Base-by-base conservation (phyloP, 208 protist genomes). In the Vickermania ingenoplastis region DNA sequence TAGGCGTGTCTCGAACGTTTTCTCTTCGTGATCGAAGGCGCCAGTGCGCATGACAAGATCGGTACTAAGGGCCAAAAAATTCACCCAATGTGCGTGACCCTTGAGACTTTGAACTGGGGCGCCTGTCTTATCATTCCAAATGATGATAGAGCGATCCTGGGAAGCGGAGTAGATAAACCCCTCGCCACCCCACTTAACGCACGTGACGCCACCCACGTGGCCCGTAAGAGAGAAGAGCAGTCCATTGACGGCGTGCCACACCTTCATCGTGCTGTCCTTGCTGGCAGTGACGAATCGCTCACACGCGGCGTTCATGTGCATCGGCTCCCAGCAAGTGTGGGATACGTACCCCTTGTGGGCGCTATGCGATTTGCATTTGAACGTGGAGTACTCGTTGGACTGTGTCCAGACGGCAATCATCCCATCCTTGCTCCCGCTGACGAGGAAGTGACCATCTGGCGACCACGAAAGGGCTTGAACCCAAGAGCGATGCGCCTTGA, bases 41-140 rank as follows among this genome's bases (percentile, higher is more conserved):
- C 98, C 97, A 31, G 91, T 97, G 45, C 97, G 66, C 4, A 98
- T 84, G 52, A 96, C 94, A 53, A 97, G 96, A 67, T 99, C 98
- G 11, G 97, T 99, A 75, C 89, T 98, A 21, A 99, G 79, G 14
- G 97, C 88, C 21, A 99, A 57, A 41, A 91, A 91, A 70, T 99
- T 99, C n/a, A 99, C 97, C 98, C 98, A 99, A 74, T 99, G 98
- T 0, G 87, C 97, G 74, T 99, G 98, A n/a, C 97, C 97, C 3
- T 81, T 66, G 7, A 99, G 83, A 3, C 73, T 83, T 76, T 68
- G 81, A 23, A 63, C 54, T 26, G 79, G 74, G 5, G 76, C 53
- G 24, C 94, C 94, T 49, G 77, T 94, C 25, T 57, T 53, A 17
- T 79, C 81, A 55, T 96, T 79, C 94, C 95, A 98, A 24, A 99